Evolutionary conservation across 2,329 filamentous ascomycete species (phyloP).

Genomic region (Microdochium trichocladiopsis): DNA sequence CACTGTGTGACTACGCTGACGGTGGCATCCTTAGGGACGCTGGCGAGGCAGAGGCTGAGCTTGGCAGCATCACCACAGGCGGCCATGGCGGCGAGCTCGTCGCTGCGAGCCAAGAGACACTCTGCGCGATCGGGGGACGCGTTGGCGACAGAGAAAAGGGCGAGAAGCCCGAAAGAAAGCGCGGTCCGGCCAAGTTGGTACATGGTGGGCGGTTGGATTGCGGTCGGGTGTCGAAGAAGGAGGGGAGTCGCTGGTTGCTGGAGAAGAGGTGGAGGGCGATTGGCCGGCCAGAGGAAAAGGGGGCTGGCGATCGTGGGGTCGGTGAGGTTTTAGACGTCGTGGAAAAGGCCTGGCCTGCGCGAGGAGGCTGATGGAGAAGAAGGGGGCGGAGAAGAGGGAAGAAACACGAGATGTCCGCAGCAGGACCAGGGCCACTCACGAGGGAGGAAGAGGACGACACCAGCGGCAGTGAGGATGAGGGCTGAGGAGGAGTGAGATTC

Average conservation of each 20-base stretch:
- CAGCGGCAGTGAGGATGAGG: neutral
- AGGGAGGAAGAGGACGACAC: neutral
- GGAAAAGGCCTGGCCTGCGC: too few relatives aligned
- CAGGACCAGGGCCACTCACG: too few relatives aligned
- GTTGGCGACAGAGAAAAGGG: neutral
- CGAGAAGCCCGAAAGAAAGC: neutral
- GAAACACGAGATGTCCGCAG: neutral
- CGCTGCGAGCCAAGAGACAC: neutral
- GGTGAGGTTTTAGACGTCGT: too few relatives aligned
- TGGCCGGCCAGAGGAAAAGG: too few relatives aligned
- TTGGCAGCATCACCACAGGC: neutral
- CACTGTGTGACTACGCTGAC: neutral
- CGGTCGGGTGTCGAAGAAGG: neutral
- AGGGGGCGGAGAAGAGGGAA: too few relatives aligned
- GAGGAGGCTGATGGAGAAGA: too few relatives aligned
- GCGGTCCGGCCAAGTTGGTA: neutral
- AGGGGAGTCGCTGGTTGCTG: neutral
- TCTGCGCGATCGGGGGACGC: neutral
- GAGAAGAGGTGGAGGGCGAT: neutral
- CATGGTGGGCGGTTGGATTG: neutral
- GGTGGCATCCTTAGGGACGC: neutral
- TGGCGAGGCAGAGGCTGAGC: neutral
- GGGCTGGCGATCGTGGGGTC: too few relatives aligned
- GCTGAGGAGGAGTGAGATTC: neutral
- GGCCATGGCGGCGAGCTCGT: neutral